These are phyloP conservation scores for Ceratobasidium sp. DNA, from an alignment of 1,284 basidiomycete species.

Conservation along the genomic window DNA sequence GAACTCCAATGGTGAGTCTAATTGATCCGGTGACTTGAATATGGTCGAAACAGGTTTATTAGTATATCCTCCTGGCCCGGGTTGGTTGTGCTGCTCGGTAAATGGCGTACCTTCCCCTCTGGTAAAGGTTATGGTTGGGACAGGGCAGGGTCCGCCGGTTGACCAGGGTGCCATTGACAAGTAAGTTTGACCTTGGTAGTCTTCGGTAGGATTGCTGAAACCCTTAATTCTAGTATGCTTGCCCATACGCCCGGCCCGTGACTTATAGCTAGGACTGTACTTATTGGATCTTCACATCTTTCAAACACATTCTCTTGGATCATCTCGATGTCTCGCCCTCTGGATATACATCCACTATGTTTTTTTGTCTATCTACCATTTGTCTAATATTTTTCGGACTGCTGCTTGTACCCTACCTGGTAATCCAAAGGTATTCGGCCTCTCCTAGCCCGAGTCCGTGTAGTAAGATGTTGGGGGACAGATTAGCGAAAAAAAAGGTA, in stretches of 20 bases:
- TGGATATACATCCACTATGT: too few relatives aligned
- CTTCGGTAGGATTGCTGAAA: background rate
- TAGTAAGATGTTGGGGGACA: too few relatives aligned
- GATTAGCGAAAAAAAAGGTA: too few relatives aligned
- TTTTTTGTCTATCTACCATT: too few relatives aligned
- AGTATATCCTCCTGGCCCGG: slow-evolving; percentile 59
- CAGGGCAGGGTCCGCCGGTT: slow-evolving; percentile 54
- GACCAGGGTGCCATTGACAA: slow-evolving; percentile 50
- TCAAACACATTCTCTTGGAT: too few relatives aligned
- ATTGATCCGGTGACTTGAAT: slow-evolving; percentile 45
- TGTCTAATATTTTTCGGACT: too few relatives aligned
- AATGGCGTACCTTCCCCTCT: slow-evolving; percentile 65
- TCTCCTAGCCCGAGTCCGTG: too few relatives aligned
- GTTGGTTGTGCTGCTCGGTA: slow-evolving; percentile 60
- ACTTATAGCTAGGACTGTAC: too few relatives aligned
- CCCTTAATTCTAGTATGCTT: slow-evolving; percentile 6
- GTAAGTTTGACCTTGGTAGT: slow-evolving; percentile 13
- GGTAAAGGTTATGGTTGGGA: slow-evolving; percentile 62
- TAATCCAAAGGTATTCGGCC: too few relatives aligned
- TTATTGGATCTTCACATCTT: too few relatives aligned
- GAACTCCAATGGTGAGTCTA: slow-evolving; percentile 33
- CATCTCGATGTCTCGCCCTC: too few relatives aligned
- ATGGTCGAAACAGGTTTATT: background rate
- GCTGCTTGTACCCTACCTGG: too few relatives aligned
- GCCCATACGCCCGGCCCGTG: background rate